phyloP scores from a whole-genome alignment of 805 yeast species.

The Barnettozyma californica region DNA sequence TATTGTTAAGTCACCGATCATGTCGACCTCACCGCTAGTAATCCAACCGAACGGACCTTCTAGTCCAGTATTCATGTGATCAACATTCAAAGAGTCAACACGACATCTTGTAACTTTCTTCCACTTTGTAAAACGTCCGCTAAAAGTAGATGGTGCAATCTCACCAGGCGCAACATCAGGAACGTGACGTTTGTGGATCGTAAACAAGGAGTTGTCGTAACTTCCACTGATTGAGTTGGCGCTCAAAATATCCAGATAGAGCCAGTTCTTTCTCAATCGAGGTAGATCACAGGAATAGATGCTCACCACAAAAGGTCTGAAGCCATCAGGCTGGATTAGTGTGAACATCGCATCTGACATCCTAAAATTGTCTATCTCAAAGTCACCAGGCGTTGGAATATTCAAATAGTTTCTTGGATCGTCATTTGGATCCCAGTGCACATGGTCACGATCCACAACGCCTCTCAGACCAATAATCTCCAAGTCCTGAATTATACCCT shows the following conservation, averaged over 20 bases:
- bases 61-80: constrained; percentile 85
- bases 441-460: constrained; percentile 85
- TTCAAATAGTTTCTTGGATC: constrained; percentile 79
- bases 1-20: constrained; percentile 85
- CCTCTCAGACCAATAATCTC: constrained; percentile 86
- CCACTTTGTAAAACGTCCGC: constrained; percentile 33
- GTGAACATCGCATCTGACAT: constrained; percentile 85
- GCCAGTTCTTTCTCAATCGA: constrained; percentile 84
- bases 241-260: constrained; percentile 79
- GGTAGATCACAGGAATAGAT: constrained; percentile 83
- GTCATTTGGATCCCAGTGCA: constrained; percentile 74
- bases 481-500: constrained; percentile 77
- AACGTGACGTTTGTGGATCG: constrained; percentile 72
- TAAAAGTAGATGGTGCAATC: neutral
- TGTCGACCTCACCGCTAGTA: constrained; percentile 83
- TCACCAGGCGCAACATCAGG: constrained; percentile 4
- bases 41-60: constrained; percentile 99
- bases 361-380: constrained; percentile 78
- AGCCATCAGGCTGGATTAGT: constrained; percentile 71
- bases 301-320: constrained; percentile 81
- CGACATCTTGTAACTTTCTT: constrained; percentile 69
- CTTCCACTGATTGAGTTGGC: constrained; percentile 85
- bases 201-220: constrained; percentile 88
- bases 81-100: constrained; percentile 79
- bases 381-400: constrained; percentile 78